Base-by-base conservation (phyloP, 2,329 filamentous ascomycete species). In the Rasamsonia emersonii region DNA sequence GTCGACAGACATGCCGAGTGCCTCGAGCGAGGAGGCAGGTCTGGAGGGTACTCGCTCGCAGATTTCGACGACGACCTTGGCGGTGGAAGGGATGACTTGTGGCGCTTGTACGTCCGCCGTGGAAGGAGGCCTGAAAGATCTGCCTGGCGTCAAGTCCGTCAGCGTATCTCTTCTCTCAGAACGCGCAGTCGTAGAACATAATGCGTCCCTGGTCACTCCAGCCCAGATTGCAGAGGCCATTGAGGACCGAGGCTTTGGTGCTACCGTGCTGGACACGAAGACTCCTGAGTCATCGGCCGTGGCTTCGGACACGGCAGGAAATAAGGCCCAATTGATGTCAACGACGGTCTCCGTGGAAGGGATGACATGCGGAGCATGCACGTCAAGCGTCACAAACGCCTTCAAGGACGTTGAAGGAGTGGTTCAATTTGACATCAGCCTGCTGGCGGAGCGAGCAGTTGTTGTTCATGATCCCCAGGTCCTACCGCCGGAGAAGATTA, bases 311-410 rank as follows among this genome's bases (percentile, higher is more conserved):
- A 31, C 51, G 42, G 38, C 54, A 5, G 45, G 56, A 29, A 41
- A 45, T 18, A 64, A 59, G 32, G 37, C 53, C 5, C 58, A 56
- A 16, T 42, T 49, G 3, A 69, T 79, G 35, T 84, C 77, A 1
- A 95, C 88, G 0, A 96, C 88, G 0, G 71, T 98, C 11, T 78
- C 83, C 4, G 84, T 98, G 33, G 85, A 91, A 45, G 91, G 91
- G 30, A 98, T 98, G 91, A 98, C 91, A 1, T 96, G 91, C 53
- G 89, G 89, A 14, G 86, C 91, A 24, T 98, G 91, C 59, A 96
- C 91, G 1, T 89, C 89, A 1, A 86, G 89, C 4, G 78, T 96
- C 2, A 84, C 95, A 50, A 72, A 75, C 30, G 86, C 82, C 3
- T 91, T 98, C 60, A 75, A 77, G 44, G 75, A 73, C 41, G 61